Conservation (phyloP, 139 green algal species). For the Auxenochlorella pyrenoidosa region DNA sequence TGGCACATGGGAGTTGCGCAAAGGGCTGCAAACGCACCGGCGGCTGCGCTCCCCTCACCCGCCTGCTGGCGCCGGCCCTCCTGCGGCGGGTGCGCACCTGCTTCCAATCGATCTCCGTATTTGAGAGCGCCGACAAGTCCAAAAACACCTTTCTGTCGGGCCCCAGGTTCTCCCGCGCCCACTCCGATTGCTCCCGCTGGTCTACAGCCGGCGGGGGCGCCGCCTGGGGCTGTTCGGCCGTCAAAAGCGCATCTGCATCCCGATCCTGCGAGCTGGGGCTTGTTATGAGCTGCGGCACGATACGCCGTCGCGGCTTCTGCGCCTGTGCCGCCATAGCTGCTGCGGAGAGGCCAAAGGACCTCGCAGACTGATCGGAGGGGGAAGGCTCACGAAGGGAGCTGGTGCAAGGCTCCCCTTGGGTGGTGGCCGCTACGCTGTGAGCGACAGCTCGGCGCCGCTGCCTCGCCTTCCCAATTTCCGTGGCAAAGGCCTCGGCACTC, state of each 20-base stretch:
- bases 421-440: too few species aligned
- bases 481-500: too few species aligned
- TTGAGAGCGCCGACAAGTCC: not conserved
- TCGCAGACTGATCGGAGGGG: too few species aligned
- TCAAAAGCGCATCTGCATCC: not conserved
- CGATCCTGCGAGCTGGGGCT: not conserved
- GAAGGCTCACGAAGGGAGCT: too few species aligned
- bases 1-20: not conserved
- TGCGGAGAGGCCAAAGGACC: not conserved
- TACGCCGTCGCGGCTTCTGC: slow-evolving; percentile 17
- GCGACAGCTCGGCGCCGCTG: too few species aligned
- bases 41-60: too few species aligned
- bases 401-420: too few species aligned
- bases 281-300: slow-evolving; percentile 42
- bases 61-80: too few species aligned
- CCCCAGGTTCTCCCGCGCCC: slow-evolving; percentile 21
- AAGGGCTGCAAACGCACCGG: too few species aligned
- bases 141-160: slow-evolving; percentile 22
- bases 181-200: slow-evolving; percentile 2
- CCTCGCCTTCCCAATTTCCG: too few species aligned
- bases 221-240: not conserved
- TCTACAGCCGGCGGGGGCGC: not conserved
- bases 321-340: not conserved
- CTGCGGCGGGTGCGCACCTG: not conserved
- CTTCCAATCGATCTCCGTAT: slow-evolving; percentile 26